Percentiles rank a stretch among this genome's conserved stretches.
phyloP scores from a whole-genome alignment of 164 flowering plant species.

The Stephania japonica region DNA sequence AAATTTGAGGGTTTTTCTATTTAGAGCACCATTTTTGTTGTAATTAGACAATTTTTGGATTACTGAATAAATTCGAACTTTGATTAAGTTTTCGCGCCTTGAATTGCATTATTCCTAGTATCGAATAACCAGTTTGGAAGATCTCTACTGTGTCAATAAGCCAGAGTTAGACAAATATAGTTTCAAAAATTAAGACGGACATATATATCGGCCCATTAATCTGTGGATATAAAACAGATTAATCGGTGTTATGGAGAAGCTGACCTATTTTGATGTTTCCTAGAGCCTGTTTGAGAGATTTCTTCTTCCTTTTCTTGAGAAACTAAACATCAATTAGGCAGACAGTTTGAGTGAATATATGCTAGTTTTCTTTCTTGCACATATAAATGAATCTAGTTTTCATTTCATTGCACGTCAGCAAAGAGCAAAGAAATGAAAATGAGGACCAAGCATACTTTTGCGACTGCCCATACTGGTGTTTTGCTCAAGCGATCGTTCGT shows the following conservation, averaged over 20 bases:
- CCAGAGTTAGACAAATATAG: background rate
- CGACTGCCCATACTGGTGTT: constrained; percentile 74
- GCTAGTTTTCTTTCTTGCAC: background rate
- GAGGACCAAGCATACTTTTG: constrained; percentile 41
- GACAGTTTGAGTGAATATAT: background rate
- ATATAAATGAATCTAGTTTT: background rate
- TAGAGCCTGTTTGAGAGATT: constrained; percentile 23
- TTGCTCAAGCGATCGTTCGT: constrained; percentile 26
- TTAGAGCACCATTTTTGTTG: no score
- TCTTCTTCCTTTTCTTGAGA: constrained; percentile 13
- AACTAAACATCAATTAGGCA: constrained; percentile 10
- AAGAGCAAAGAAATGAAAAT: constrained; percentile 40
- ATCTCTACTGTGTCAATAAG: no score
- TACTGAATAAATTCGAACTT: no score
- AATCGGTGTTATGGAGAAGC: background rate
- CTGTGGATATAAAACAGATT: no score
- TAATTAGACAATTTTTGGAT: no score
- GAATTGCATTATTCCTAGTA: no score
- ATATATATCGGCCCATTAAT: no score
- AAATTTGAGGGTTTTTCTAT: no score
- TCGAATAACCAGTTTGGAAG: no score
- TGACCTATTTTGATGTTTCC: constrained; percentile 55
- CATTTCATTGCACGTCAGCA: no score
- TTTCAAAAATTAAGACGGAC: background rate
- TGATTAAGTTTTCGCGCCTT: no score